Evolutionary conservation across 768 basidiomycete species (phyloP), one percentile per base, ranked within the genome.

Genomic region (Suillus brevipes): DNA sequence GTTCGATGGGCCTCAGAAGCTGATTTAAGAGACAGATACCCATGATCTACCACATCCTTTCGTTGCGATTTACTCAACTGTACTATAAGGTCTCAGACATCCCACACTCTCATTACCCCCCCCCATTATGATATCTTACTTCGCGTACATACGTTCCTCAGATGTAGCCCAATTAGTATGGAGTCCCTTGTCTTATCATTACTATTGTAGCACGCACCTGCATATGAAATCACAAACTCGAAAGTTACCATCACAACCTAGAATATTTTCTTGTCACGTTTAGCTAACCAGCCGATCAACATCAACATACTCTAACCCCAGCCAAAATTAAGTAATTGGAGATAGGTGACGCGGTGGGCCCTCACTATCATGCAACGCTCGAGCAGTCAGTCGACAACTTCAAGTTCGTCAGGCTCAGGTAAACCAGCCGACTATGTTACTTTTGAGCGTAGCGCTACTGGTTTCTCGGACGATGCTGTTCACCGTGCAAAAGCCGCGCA

Each of bases 401-500:
- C 25, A 28, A 50, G 25, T 28, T 50, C 68, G 20, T 58, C 68
- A 60, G 75, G 63, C 62, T 64, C 78, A 16, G 72, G 72, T 40
- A 83, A 84, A 70, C 79, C 80, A 14, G 72, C 79, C 77, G 95
- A 96, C 75, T 93, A 92, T 81, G 94, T 97, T 58, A 94, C 92
- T 79, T 99, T 99, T 76, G 90, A 96, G 70, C 85, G 97, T 66
- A 89, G 85, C 52, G 85, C 89, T 2, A 75, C 81, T 59, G 86
- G 85, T 43, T 94, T 97, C 77, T 91, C 92, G 7, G 89, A 93
- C 62, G 87, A 91, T 66, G 89, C 92, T 18, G 76, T 89, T 67
- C 89, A 94, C 52, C 89, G 90, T 68, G 92, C 94, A 16, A 96
- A 95, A 76, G 87, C 86, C 47, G 96, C 96, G 3, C 95, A 97